These are phyloP conservation scores for Alloteropsis semialata DNA, from an alignment of 176 grass and related monocot genomes.

Conservation along the genomic window DNA sequence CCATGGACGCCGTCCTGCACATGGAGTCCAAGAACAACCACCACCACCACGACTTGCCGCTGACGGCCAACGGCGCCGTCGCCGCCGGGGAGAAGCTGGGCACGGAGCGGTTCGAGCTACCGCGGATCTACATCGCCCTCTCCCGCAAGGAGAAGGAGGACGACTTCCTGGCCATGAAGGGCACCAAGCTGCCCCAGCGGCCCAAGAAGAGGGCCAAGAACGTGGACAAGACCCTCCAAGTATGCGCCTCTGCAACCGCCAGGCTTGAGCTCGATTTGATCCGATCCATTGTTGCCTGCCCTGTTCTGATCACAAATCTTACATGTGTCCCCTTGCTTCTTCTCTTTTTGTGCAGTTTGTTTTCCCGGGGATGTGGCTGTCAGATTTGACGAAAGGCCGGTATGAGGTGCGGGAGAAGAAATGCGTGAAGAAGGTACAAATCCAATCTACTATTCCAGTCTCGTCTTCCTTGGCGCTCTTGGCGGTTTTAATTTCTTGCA, in stretches of 20 bases:
- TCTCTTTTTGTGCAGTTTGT: conserved; percentile 49
- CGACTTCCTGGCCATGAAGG: conserved; percentile 85
- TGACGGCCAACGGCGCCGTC: conserved; percentile 23
- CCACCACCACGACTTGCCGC: conserved; percentile 20
- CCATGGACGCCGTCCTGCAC: conserved; percentile 20
- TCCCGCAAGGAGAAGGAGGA: conserved; percentile 94
- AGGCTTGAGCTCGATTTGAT: neutral
- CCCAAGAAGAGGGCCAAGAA: conserved; percentile 95
- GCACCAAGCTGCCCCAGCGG: conserved; percentile 89
- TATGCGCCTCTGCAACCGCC: conserved; percentile 21
- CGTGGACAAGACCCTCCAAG: conserved; percentile 80
- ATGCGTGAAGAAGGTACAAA: conserved; percentile 81
- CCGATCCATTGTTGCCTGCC: neutral
- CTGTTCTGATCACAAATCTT: conserved; percentile 10
- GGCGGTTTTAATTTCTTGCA: neutral
- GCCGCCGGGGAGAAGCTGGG: conserved; percentile 30
- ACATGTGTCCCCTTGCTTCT: neutral
- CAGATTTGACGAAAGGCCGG: conserved; percentile 76
- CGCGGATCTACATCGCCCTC: conserved; percentile 86
- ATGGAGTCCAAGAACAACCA: conserved; percentile 38
- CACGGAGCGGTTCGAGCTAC: conserved; percentile 69
- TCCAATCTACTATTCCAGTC: neutral
- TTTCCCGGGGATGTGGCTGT: conserved; percentile 97
- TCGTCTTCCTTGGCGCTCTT: neutral
- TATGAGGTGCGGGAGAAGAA: conserved; percentile 99